Base-by-base conservation (phyloP, 2,329 filamentous ascomycete genomes). In the Thielaviopsis musarum region DNA sequence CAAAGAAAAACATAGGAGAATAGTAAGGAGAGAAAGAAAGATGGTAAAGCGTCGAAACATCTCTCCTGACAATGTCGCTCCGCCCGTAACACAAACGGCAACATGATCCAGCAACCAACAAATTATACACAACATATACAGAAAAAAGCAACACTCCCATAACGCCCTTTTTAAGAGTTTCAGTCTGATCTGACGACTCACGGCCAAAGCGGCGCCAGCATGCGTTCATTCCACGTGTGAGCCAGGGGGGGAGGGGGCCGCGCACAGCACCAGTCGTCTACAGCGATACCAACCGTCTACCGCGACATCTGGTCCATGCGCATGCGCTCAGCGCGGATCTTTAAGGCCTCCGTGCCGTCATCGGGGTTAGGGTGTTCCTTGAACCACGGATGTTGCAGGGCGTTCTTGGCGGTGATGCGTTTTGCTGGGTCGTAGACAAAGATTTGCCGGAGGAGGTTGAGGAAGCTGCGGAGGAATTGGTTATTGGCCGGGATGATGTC, bases 321-420 rank as follows among this genome's bases (percentile, higher is more conserved):
- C 68, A 75, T 72, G 64, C 76, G 74, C 66, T 80, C 78, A 60
- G 75, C 67, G 45, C 80, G 75, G 62, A 85, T 84, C 68, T 83
- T 83, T 51, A 80, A 77, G 12, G 83, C 83, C 68, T 85, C 83
- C 7, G 82, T 85, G 45, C 83, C 83, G 65, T 86, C 83, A 64
- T 86, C 83, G 34, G 80, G 79, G 34, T 77, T 74, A 1, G 81
- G 77, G 57, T 75, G 72, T 66, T 85, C 82, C 65, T 79, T 80
- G 69, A 86, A 85, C 82, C 82, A 86, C 2, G 80, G 79, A 63
- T 86, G 83, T 59, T 82, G 77, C 52, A 86, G 70, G 1, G 83
- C 83, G 65, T 84, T 73, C 63, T 84, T 82, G 22, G 83, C 83
- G 3, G 81, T 84, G 63, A 86, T 85, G 53, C 83, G 79, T 60